Evolutionary conservation across 306 rosid species (phyloP).

Genomic region (Castanea sativa): DNA sequence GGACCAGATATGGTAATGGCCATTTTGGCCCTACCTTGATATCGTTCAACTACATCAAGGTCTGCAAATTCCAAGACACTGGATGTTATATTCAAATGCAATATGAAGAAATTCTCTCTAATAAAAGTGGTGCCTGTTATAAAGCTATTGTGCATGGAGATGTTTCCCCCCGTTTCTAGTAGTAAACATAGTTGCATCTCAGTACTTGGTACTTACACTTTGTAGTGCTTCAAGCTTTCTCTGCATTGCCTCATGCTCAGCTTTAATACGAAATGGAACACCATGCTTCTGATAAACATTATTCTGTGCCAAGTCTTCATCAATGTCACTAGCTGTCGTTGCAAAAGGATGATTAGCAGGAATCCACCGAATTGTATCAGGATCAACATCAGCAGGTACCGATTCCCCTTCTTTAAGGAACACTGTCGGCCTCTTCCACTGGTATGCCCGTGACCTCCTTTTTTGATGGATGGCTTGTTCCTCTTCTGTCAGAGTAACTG

Average conservation of each 20-base stretch:
- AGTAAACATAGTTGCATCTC: conserved; percentile 5
- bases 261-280: conserved; percentile 89
- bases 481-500: conserved; percentile 87
- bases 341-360: conserved; percentile 97
- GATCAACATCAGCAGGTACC: conserved; percentile 83
- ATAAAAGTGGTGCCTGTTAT: conserved; percentile 3
- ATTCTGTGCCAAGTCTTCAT: conserved; percentile 80
- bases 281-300: conserved; percentile 88
- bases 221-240: conserved; percentile 81
- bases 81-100: background rate
- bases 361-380: conserved; percentile 89
- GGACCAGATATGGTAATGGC: background rate
- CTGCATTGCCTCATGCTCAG: conserved; percentile 95
- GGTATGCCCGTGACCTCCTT: conserved; percentile 88
- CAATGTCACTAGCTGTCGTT: conserved; percentile 78
- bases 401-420: conserved; percentile 91
- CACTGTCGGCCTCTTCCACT: conserved; percentile 92
- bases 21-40: background rate
- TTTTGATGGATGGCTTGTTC: conserved; percentile 76
- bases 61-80: background rate
- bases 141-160: background rate
- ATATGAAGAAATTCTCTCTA: background rate
- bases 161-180: background rate
- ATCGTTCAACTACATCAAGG: background rate
- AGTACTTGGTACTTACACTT: conserved; percentile 46